A percentile compares a stretch with the other conserved stretches of the same genome.
Evolutionary conservation across 768 basidiomycete species (phyloP).

Genomic region (Hysterangium stoloniferum): DNA sequence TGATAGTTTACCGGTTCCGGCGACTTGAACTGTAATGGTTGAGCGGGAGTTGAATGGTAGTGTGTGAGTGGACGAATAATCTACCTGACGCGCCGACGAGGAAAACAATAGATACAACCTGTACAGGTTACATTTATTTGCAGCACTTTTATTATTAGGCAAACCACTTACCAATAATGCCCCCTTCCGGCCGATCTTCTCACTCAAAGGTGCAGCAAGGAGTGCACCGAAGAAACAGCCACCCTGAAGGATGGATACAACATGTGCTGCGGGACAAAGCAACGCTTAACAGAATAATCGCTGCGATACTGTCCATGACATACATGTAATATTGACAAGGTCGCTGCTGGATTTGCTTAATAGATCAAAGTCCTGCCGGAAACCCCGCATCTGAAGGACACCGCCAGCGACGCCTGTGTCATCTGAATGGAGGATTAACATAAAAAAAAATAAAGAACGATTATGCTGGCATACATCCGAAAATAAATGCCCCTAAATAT

Average conservation of each 20-base stretch:
- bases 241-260: constrained; percentile 85
- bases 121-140: no score
- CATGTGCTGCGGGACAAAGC: constrained; percentile 31
- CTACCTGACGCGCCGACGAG: constrained; percentile 8
- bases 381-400: constrained; percentile 56
- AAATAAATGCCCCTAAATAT: constrained; percentile 9
- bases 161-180: constrained; percentile 1
- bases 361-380: constrained; percentile 56
- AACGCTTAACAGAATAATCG: not conserved
- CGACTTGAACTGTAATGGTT: constrained; percentile 25
- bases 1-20: constrained; percentile 45
- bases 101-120: constrained; percentile 9
- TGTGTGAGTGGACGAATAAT: not conserved
- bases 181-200: constrained; percentile 1
- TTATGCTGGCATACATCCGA: constrained; percentile 7
- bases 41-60: not conserved
- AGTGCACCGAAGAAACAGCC: constrained; percentile 87
- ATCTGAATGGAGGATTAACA: not conserved
- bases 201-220: constrained; percentile 44
- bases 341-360: constrained; percentile 21
- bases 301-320: no score
- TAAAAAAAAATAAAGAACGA: not conserved
- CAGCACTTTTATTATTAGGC: no score
- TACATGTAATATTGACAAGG: not conserved
- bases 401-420: constrained; percentile 51